A percentile compares a stretch with the other conserved stretches of the same genome.
phyloP scores from a whole-genome alignment of 768 basidiomycete genomes.

The Tricholoma sp. region DNA sequence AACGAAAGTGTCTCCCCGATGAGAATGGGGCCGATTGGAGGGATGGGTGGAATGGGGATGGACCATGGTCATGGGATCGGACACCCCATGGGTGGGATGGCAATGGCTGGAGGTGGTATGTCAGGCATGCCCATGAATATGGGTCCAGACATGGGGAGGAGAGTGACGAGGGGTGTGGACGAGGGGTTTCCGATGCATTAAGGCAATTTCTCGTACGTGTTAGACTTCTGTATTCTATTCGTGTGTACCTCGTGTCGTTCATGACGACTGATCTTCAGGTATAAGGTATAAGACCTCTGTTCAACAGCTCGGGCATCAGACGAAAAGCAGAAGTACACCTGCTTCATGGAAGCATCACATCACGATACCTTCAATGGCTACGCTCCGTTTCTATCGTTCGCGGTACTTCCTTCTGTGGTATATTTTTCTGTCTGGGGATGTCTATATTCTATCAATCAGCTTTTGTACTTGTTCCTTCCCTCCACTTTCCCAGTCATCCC shows the following conservation, averaged over 20 bases:
- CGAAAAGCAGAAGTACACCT: neutral
- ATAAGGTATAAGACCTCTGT: neutral
- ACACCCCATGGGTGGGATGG: slow-evolving; percentile 16
- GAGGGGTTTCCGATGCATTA: slow-evolving; percentile 26
- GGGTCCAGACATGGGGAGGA: slow-evolving; percentile 18
- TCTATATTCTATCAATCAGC: slow-evolving; percentile 25
- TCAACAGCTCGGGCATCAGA: neutral
- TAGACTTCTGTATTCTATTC: slow-evolving; percentile 8
- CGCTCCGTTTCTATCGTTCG: too few species aligned
- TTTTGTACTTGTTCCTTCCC: slow-evolving; percentile 28
- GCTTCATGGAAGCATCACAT: neutral
- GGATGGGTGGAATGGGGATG: slow-evolving; percentile 21
- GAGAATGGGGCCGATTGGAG: slow-evolving; percentile 24
- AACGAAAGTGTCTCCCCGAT: slow-evolving; percentile 28
- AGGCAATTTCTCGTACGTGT: slow-evolving; percentile 5
- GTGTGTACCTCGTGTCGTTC: slow-evolving; percentile 7
- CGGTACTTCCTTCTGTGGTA: too few species aligned
- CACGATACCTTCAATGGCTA: too few species aligned
- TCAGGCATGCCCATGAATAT: slow-evolving; percentile 25
- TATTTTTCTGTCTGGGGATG: too few species aligned
- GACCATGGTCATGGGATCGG: slow-evolving; percentile 17
- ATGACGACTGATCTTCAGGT: neutral
- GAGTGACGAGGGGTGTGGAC: slow-evolving; percentile 24
- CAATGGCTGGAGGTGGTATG: slow-evolving; percentile 26
- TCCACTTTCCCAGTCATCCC: slow-evolving; percentile 52